Conservation (phyloP, 2,329 filamentous ascomycete genomes). For the Aquanectria penicillioides region DNA sequence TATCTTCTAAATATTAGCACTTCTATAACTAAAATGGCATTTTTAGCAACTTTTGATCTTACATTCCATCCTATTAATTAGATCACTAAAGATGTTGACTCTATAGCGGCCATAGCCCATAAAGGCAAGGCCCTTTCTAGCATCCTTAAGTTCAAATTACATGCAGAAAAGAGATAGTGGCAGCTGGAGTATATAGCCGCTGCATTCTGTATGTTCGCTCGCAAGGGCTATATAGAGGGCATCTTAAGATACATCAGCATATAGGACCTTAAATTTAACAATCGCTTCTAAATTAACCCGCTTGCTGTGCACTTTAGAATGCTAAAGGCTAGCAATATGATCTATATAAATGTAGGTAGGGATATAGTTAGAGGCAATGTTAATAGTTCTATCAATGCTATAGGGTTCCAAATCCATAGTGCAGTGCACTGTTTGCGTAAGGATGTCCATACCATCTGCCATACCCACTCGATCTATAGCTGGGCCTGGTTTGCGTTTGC, state of each 20-base stretch:
- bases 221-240: conserved; percentile 54
- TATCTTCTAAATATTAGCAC: too few relatives aligned
- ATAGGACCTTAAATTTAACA: conserved; percentile 39
- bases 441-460: conserved; percentile 67
- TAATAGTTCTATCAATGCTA: conserved; percentile 61
- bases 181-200: conserved; percentile 12
- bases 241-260: conserved; percentile 57
- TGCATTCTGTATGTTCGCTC: conserved; percentile 42
- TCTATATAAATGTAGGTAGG: conserved; percentile 67
- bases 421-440: conserved; percentile 66
- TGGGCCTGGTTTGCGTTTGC: conserved; percentile 68
- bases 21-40: conserved; percentile 6
- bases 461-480: conserved; percentile 66
- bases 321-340: conserved; percentile 71
- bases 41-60: background rate
- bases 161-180: conserved; percentile 7
- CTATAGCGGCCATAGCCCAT: conserved; percentile 17
- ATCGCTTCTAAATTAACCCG: conserved; percentile 59
- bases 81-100: background rate
- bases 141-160: background rate
- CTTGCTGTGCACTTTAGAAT: conserved; percentile 71
- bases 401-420: conserved; percentile 69
- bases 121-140: conserved; percentile 8
- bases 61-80: background rate
- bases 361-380: conserved; percentile 66